Percentiles rank a stretch among this genome's conserved stretches.
Conservation (phyloP, 495 filamentous ascomycete species). For the Lichina pygmaea region DNA sequence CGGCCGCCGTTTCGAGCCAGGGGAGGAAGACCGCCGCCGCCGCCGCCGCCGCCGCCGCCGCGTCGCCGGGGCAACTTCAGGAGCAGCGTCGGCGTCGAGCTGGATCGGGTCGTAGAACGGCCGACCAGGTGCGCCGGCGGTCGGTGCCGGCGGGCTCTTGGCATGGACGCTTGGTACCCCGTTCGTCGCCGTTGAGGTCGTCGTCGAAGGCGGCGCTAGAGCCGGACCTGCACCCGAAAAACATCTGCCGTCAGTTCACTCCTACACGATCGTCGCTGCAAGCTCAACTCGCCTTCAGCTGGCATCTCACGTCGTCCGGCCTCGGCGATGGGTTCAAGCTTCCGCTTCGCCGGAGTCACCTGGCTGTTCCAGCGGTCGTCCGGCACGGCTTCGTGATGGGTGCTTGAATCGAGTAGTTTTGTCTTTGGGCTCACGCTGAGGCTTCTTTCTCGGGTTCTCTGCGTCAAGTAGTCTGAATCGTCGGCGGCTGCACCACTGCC, state of each 20-base stretch:
- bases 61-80: neutral
- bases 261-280: conserved; percentile 2
- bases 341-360: conserved; percentile 21
- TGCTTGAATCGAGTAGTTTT: conserved; percentile 9
- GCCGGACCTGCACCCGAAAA: conserved; percentile 16
- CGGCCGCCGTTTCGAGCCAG: neutral
- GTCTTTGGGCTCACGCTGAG: conserved; percentile 41
- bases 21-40: neutral
- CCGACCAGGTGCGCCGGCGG: conserved; percentile 2
- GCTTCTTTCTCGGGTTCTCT: conserved; percentile 19
- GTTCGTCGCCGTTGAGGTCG: neutral
- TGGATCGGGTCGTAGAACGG: neutral
- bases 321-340: conserved; percentile 12
- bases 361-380: conserved; percentile 10
- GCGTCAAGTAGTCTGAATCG: neutral
- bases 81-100: too few species aligned
- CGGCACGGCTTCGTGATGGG: conserved; percentile 19
- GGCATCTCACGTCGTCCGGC: neutral
- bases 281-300: neutral
- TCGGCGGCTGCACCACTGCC: too few species aligned
- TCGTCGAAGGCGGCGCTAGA: conserved; percentile 14
- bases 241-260: conserved; percentile 16
- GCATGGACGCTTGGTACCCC: neutral
- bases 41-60: neutral
- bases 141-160: neutral